Conservation (phyloP, 805 yeast species). For the Yarrowia keelungensis region DNA sequence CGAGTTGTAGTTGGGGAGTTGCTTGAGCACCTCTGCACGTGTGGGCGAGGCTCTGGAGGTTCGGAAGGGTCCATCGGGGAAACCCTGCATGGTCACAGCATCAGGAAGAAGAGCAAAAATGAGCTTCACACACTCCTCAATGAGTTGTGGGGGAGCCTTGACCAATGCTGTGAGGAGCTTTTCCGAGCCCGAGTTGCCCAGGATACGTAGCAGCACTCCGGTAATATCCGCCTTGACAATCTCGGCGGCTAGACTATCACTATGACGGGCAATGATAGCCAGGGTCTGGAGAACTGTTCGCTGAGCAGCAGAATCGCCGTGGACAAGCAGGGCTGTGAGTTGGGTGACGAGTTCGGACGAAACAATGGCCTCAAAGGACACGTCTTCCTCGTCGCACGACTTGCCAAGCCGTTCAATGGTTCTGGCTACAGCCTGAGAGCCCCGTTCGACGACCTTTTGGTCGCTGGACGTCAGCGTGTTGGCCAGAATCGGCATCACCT, state of each 20-base stretch:
- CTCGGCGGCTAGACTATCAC: constrained; percentile 17
- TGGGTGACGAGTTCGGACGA: constrained; percentile 20
- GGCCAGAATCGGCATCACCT: constrained; percentile 65
- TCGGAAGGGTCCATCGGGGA: constrained; percentile 33
- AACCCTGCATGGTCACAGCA: constrained; percentile 10
- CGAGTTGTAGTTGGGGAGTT: constrained; percentile 43
- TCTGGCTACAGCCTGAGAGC: constrained; percentile 69
- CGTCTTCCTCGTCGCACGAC: constrained; percentile 21
- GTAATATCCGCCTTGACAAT: constrained; percentile 56
- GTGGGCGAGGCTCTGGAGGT: constrained; percentile 12
- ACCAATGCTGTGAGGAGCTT: constrained; percentile 42
- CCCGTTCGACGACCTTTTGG: constrained; percentile 63
- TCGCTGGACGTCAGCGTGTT: constrained; percentile 63
- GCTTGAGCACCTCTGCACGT: constrained; percentile 42
- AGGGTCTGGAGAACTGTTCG: constrained; percentile 43
- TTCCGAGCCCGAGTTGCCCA: constrained; percentile 33
- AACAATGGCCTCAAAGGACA: constrained; percentile 19
- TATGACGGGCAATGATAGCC: constrained; percentile 18
- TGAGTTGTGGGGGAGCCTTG: constrained; percentile 28
- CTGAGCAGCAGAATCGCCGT: constrained; percentile 21
- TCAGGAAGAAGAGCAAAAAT: constrained; percentile 5
- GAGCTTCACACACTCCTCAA: constrained; percentile 24
- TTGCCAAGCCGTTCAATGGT: constrained; percentile 57
- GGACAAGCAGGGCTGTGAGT: constrained; percentile 21
- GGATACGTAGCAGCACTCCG: constrained; percentile 49